Percentiles rank a stretch among this genome's conserved stretches.
phyloP scores from a whole-genome alignment of 2,329 filamentous ascomycete species.

The Xylariaceae sp. region DNA sequence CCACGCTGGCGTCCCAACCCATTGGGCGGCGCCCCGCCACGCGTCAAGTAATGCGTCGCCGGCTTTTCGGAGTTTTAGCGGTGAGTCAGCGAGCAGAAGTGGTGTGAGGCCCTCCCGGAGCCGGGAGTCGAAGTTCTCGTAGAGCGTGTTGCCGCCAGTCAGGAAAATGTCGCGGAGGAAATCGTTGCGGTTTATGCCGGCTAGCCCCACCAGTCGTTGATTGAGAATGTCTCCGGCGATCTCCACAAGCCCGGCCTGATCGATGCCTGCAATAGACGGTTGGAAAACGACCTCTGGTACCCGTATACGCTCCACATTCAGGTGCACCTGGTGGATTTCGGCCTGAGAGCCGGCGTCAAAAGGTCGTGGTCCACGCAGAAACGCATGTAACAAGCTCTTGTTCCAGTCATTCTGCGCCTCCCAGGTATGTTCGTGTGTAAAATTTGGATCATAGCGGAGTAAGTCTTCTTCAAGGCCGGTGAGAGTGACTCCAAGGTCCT shows the following conservation, averaged over 20 bases:
- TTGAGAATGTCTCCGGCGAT: conserved; percentile 86
- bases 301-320: conserved; percentile 94
- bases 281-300: conserved; percentile 93
- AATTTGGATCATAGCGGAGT: conserved; percentile 78
- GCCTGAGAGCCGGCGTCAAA: conserved; percentile 76
- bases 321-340: conserved; percentile 80
- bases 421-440: conserved; percentile 87
- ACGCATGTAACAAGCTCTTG: conserved; percentile 84
- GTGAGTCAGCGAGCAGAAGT: conserved; percentile 64
- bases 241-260: conserved; percentile 90
- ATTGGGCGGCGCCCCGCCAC: conserved; percentile 87
- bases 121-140: conserved; percentile 80
- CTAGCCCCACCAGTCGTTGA: conserved; percentile 63
- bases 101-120: conserved; percentile 68
- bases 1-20: conserved; percentile 63
- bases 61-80: conserved; percentile 68
- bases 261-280: conserved; percentile 83
- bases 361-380: conserved; percentile 80
- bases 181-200: conserved; percentile 53
- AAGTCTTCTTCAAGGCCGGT: conserved; percentile 79
- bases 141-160: conserved; percentile 88
- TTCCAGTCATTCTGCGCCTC: conserved; percentile 95
- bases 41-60: conserved; percentile 77
- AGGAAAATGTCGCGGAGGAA: conserved; percentile 86
- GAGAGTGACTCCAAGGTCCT: conserved; percentile 71